Evolutionary conservation across 2,329 filamentous ascomycete genomes (phyloP).

Genomic region (Lecanosticta acicola): DNA sequence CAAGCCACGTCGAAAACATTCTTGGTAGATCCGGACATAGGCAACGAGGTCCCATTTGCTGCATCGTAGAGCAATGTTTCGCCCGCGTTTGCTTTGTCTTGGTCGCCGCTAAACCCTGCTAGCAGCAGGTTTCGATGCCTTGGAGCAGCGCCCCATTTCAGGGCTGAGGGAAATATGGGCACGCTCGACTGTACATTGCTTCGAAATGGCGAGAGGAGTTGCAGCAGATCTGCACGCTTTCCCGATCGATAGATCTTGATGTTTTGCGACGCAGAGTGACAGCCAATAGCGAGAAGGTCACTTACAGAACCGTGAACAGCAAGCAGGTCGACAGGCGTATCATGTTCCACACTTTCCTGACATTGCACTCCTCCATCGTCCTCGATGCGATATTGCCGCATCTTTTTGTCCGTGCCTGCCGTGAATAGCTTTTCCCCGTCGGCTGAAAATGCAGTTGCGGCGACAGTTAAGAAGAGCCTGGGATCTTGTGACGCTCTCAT

Average conservation of each 20-base stretch:
- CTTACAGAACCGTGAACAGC: slow-evolving; percentile 26
- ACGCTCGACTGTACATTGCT: slow-evolving; percentile 22
- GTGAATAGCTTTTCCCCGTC: slow-evolving; percentile 31
- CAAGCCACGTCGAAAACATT: slow-evolving; percentile 57
- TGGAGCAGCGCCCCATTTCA: slow-evolving; percentile 44
- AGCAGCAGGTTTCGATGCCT: slow-evolving; percentile 43
- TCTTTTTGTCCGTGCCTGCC: slow-evolving; percentile 50
- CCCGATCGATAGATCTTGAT: slow-evolving; percentile 20
- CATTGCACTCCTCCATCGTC: slow-evolving; percentile 7
- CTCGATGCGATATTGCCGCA: slow-evolving; percentile 35
- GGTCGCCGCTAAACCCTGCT: slow-evolving; percentile 47
- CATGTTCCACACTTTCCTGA: slow-evolving; percentile 36
- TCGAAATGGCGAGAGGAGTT: slow-evolving; percentile 17
- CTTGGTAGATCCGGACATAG: slow-evolving; percentile 44
- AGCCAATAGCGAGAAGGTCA: slow-evolving; percentile 20
- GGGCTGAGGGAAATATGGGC: slow-evolving; percentile 38
- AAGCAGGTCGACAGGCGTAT: slow-evolving; percentile 48
- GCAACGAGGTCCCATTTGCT: slow-evolving; percentile 35
- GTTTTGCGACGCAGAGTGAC: slow-evolving; percentile 13
- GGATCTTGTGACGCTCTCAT: slow-evolving; percentile 48
- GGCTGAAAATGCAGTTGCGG: slow-evolving; percentile 48
- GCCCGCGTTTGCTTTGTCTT: slow-evolving; percentile 41
- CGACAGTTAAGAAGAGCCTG: slow-evolving; percentile 53
- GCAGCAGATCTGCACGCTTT: slow-evolving; percentile 1
- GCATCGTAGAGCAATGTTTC: slow-evolving; percentile 53